phyloP scores from a whole-genome alignment of 1,284 basidiomycete species.

The Cryptococcus sp. region DNA sequence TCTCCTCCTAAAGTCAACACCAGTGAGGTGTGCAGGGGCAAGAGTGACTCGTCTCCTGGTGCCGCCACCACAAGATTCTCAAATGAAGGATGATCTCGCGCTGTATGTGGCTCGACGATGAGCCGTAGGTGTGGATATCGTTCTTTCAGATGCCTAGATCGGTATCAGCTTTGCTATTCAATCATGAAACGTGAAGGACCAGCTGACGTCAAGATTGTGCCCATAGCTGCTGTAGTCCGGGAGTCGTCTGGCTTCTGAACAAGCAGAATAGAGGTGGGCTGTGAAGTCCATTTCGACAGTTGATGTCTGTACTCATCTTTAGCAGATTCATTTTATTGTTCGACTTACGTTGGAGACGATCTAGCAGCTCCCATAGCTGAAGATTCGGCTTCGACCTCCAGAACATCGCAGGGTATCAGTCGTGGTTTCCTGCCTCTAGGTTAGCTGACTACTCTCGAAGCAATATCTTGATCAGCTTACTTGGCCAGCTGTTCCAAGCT shows the following conservation, averaged over 20 bases:
- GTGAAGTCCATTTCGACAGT: conserved; percentile 36
- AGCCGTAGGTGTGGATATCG: conserved; percentile 35
- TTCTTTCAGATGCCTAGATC: conserved; percentile 29
- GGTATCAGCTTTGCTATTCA: conserved; percentile 4
- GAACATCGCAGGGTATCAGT: conserved; percentile 14
- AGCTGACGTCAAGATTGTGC: conserved; percentile 50
- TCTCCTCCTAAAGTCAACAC: conserved; percentile 93
- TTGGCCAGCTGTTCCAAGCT: conserved; percentile 16
- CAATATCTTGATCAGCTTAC: conserved; percentile 12
- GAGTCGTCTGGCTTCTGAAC: conserved; percentile 57
- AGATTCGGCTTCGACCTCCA: conserved; percentile 18
- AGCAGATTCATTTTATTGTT: not conserved
- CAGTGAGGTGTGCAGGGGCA: conserved; percentile 62
- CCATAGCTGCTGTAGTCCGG: conserved; percentile 52
- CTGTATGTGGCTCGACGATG: conserved; percentile 47
- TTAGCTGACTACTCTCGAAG: not conserved
- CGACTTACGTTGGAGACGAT: conserved; percentile 17
- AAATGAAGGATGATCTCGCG: conserved; percentile 37
- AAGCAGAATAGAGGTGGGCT: conserved; percentile 53
- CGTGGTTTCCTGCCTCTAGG: conserved; percentile 14
- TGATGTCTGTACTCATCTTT: conserved; percentile 25
- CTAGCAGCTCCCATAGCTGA: conserved; percentile 23
- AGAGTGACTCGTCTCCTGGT: conserved; percentile 26
- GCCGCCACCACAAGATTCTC: conserved; percentile 36
- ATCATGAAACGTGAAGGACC: conserved; percentile 57